Evolutionary conservation across 2,329 filamentous ascomycete genomes (phyloP).

Genomic region (Fusarium xyrophilum): DNA sequence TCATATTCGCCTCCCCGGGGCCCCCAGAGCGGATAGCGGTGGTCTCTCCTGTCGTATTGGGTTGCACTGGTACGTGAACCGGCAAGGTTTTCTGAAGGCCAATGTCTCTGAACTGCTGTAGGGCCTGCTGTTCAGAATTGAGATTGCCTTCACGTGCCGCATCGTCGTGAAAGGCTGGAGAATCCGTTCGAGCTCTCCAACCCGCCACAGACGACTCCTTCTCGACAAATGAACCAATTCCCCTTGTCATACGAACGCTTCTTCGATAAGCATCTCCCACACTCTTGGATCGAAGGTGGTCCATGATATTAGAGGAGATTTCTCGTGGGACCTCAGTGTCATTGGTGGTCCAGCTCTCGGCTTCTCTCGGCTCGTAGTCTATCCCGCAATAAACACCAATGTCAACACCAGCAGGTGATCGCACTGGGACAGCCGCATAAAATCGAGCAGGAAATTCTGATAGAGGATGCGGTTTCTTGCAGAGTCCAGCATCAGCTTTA

Average conservation of each 20-base stretch:
- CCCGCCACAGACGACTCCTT: constrained; percentile 43
- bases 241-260: constrained; percentile 49
- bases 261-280: constrained; percentile 41
- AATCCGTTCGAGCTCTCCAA: constrained; percentile 29
- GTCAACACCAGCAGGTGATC: constrained; percentile 48
- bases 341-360: constrained; percentile 35
- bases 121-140: constrained; percentile 21
- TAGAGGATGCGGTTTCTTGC: constrained; percentile 31
- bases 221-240: constrained; percentile 49
- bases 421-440: constrained; percentile 52
- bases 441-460: constrained; percentile 41
- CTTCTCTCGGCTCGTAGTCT: constrained; percentile 12
- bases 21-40: background rate
- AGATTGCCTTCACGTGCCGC: constrained; percentile 16
- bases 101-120: constrained; percentile 8
- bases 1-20: background rate
- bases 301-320: constrained; percentile 47
- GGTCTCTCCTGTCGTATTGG: constrained; percentile 4
- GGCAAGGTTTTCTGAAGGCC: constrained; percentile 2
- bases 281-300: constrained; percentile 46
- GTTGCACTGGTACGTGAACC: constrained; percentile 3
- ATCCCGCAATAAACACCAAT: constrained; percentile 51
- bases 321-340: constrained; percentile 40
- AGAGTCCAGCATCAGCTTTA: constrained; percentile 41
- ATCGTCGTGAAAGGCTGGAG: constrained; percentile 17